Percentiles rank a stretch among this genome's conserved stretches.
Evolutionary conservation across 192 early-diverging fungal species (phyloP).

Genomic region (Coemansia sp.): DNA sequence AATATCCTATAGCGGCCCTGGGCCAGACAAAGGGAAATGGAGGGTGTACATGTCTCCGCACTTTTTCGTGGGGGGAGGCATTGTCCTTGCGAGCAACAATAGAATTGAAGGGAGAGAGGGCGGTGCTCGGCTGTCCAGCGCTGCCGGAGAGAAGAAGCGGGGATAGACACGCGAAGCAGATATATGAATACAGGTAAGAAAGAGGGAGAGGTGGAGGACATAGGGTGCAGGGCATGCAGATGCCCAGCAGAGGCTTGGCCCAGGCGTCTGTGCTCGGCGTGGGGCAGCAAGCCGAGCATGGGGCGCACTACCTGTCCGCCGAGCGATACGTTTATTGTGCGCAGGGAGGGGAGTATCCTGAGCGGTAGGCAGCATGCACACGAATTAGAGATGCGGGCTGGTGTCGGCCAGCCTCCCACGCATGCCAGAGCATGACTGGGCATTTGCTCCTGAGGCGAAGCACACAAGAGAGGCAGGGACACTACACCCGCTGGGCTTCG

Average conservation of each 20-base stretch:
- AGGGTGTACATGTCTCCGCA: neutral
- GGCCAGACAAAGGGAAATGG: neutral
- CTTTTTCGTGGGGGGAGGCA: neutral
- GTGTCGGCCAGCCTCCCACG: neutral
- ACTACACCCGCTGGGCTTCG: neutral
- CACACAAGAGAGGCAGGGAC: neutral
- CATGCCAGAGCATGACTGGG: constrained; percentile 1
- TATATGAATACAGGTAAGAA: neutral
- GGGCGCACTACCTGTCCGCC: neutral
- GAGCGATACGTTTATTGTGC: neutral
- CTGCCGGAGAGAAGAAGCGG: neutral
- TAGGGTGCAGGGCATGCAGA: neutral
- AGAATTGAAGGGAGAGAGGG: neutral
- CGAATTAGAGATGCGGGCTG: constrained; percentile 5
- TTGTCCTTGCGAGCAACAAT: neutral
- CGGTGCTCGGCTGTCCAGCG: neutral
- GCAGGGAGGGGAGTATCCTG: neutral
- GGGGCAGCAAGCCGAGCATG: neutral
- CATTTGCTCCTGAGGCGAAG: neutral
- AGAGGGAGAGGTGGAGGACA: neutral
- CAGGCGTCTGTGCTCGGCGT: constrained; percentile 1
- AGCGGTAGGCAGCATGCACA: neutral
- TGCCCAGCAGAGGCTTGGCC: neutral
- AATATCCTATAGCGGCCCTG: neutral
- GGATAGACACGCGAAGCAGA: neutral